Percentiles rank a stretch among this genome's conserved stretches.
phyloP scores from a whole-genome alignment of 176 grass and related monocot species.

The Tillandsia leiboldiana region DNA sequence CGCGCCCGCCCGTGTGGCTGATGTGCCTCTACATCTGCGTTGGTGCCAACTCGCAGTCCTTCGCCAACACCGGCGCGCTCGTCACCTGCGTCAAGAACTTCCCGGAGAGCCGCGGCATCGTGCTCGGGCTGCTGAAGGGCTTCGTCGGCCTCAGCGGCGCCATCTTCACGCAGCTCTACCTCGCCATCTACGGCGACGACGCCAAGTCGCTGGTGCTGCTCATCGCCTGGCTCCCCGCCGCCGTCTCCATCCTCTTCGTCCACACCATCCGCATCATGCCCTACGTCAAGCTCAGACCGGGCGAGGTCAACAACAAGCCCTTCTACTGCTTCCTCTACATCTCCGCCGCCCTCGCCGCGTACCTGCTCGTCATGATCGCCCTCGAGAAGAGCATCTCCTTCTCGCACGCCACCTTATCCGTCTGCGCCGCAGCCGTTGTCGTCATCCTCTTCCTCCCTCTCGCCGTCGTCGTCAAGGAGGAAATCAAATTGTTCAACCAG shows the following conservation, averaged over 20 bases:
- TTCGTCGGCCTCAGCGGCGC: conserved; percentile 72
- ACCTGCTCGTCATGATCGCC: conserved; percentile 51
- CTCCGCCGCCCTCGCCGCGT: conserved; percentile 53
- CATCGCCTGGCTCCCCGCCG: conserved; percentile 65
- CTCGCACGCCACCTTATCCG: conserved; percentile 1
- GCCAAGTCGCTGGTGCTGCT: conserved; percentile 54
- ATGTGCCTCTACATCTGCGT: conserved; percentile 53
- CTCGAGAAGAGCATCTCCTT: conserved; percentile 26
- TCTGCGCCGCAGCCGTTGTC: conserved; percentile 32
- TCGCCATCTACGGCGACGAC: conserved; percentile 46
- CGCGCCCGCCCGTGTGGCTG: conserved; percentile 24
- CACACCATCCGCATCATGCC: conserved; percentile 59
- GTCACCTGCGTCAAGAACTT: conserved; percentile 84
- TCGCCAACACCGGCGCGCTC: conserved; percentile 70
- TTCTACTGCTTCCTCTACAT: conserved; percentile 89
- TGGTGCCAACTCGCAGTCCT: conserved; percentile 80
- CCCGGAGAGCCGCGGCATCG: conserved; percentile 54
- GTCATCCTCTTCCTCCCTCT: conserved; percentile 59
- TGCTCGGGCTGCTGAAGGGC: conserved; percentile 68
- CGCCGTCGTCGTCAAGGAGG: conserved; percentile 54
- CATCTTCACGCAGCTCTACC: conserved; percentile 67
- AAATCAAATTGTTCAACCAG: conserved; percentile 42
- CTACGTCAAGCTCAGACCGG: conserved; percentile 4
- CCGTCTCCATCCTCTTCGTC: conserved; percentile 56
- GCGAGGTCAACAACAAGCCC: conserved; percentile 19